phyloP scores from a whole-genome alignment of 2,329 filamentous ascomycete genomes.

The Ophiostoma novo-ulmi region DNA sequence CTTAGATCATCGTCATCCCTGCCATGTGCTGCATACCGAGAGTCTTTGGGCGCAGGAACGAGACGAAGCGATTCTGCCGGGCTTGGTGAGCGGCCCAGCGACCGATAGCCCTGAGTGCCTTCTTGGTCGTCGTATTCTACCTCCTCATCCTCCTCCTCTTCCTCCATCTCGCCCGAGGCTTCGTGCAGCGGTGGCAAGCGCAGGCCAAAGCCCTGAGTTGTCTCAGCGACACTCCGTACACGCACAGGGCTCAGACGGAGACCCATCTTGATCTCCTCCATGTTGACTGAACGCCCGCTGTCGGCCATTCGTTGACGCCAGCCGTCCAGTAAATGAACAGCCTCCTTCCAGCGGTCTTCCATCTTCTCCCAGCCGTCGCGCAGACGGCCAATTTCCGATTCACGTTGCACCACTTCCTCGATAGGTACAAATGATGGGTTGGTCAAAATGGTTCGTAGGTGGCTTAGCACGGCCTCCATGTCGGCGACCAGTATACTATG shows the following conservation, averaged over 20 bases:
- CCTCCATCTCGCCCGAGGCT: slow-evolving; percentile 26
- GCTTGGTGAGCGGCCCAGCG: slow-evolving; percentile 29
- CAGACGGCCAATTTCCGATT: slow-evolving; percentile 81
- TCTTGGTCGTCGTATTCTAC: slow-evolving; percentile 7
- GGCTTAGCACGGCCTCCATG: slow-evolving; percentile 71
- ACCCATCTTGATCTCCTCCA: slow-evolving; percentile 63
- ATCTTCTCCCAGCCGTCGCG: slow-evolving; percentile 88
- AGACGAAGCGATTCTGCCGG: slow-evolving; percentile 40
- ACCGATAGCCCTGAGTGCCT: background rate
- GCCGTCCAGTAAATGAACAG: slow-evolving; percentile 82
- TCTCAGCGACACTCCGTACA: slow-evolving; percentile 49
- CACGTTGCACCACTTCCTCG: slow-evolving; percentile 87
- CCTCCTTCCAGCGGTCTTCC: slow-evolving; percentile 85
- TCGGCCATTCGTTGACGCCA: slow-evolving; percentile 80
- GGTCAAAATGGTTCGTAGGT: slow-evolving; percentile 77
- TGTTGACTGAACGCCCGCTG: slow-evolving; percentile 63
- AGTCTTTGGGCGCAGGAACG: slow-evolving; percentile 36
- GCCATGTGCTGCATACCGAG: slow-evolving; percentile 29
- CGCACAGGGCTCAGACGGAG: slow-evolving; percentile 58
- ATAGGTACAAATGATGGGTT: slow-evolving; percentile 95
- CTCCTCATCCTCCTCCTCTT: slow-evolving; percentile 28
- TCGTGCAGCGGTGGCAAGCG: slow-evolving; percentile 36
- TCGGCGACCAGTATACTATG: slow-evolving; percentile 63
- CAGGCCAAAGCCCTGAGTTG: slow-evolving; percentile 36
- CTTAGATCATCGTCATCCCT: slow-evolving; percentile 29